phyloP scores from a whole-genome alignment of 176 grass and related monocot species.

The Secale cereale region DNA sequence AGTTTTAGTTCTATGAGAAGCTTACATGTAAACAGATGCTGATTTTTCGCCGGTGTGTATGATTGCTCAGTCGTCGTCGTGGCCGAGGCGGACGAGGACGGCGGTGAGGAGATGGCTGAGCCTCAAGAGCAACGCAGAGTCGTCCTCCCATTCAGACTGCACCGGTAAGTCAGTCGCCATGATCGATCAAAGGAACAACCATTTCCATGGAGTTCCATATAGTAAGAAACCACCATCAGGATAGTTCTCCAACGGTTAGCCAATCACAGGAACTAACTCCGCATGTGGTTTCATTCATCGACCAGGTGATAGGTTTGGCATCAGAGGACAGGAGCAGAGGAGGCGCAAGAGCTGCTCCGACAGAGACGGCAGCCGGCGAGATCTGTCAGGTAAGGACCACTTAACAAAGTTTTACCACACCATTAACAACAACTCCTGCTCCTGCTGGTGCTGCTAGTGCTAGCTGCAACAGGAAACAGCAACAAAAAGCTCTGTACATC shows the following conservation, averaged over 20 bases:
- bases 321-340: not conserved
- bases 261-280: not conserved
- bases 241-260: too few relatives aligned
- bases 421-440: not conserved
- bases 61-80: slow-evolving; percentile 67
- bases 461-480: not conserved
- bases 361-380: slow-evolving; percentile 56
- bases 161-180: slow-evolving; percentile 32
- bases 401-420: not conserved
- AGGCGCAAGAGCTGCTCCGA: slow-evolving; percentile 91
- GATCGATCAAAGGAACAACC: not conserved
- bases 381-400: slow-evolving; percentile 49
- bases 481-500: not conserved
- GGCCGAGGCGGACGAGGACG: slow-evolving; percentile 77
- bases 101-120: slow-evolving; percentile 80
- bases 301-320: slow-evolving; percentile 31
- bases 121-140: slow-evolving; percentile 33
- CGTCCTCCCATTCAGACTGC: slow-evolving; percentile 46
- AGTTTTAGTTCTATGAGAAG: too few relatives aligned
- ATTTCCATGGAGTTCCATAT: too few relatives aligned
- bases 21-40: too few relatives aligned
- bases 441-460: not conserved
- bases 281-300: not conserved
- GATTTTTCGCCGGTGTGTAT: too few relatives aligned
- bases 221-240: not conserved